A percentile compares a stretch with the other conserved stretches of the same genome.
Evolutionary conservation across 495 filamentous ascomycete genomes (phyloP).

Genomic region (Eremomyces bilateralis): DNA sequence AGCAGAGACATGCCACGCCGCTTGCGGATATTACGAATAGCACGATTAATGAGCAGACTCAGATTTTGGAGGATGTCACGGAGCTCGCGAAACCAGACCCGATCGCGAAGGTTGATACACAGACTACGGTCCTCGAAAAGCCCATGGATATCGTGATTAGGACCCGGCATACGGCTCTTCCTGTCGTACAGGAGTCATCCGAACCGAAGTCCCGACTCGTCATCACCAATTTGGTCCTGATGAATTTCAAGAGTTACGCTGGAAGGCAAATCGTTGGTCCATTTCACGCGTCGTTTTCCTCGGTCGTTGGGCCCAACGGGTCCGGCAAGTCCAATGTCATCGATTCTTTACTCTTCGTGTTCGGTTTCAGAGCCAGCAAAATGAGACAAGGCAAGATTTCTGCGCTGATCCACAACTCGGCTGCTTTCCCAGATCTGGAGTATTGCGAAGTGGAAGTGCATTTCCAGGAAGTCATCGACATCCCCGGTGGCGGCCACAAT

Average conservation of each 20-base stretch:
- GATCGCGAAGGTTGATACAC: constrained; percentile 41
- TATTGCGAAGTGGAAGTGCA: constrained; percentile 90
- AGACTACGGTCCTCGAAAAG: constrained; percentile 56
- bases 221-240: constrained; percentile 72
- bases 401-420: constrained; percentile 90
- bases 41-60: constrained; percentile 38
- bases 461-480: constrained; percentile 84
- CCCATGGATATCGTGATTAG: constrained; percentile 91
- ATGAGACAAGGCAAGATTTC: constrained; percentile 99
- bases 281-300: constrained; percentile 96
- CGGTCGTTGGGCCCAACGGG: constrained; percentile 91
- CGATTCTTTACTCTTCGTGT: constrained; percentile 91
- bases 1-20: constrained; percentile 30
- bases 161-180: constrained; percentile 47
- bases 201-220: constrained; percentile 69
- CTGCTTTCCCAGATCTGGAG: constrained; percentile 59
- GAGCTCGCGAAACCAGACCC: constrained; percentile 4
- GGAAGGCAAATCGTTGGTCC: constrained; percentile 88
- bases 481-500: constrained; percentile 48
- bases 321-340: constrained; percentile 99
- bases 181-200: constrained; percentile 40
- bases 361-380: constrained; percentile 95
- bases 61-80: constrained; percentile 4
- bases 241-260: constrained; percentile 97
- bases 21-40: constrained; percentile 58